Evolutionary conservation across 129 eudicot genomes (phyloP), one percentile per base, ranked within the genome.

Genomic region (Sambucus nigra): DNA sequence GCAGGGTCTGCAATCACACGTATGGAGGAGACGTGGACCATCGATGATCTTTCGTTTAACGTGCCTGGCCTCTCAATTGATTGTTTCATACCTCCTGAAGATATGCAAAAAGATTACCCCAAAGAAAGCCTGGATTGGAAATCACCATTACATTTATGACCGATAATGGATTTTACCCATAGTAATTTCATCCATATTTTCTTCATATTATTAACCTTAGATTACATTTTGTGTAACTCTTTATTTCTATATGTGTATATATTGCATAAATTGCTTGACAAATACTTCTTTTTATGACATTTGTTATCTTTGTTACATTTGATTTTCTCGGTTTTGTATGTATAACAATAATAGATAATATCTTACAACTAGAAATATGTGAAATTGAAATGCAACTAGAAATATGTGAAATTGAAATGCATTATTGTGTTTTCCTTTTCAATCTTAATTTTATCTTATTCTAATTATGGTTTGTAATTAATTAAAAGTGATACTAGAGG

Each of bases 21-120:
- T 58, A 91, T 91, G 98, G 94, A 91, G 14, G 98, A 91, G 69
- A 75, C 74, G 4, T 91, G 87, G 80, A 60, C 53, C 33, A 91
- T 85, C 8, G 94, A 91, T 72, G 98, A 91, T 63, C n/a, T 85
- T 15, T 92, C 98, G 9, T 85, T 81, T n/a, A 91, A 91, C 51
- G 98, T 91, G 11, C 89, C 88, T 15, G 98, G 95, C n/a, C 82
- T 91, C 25, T 85, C 95, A 0, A 55, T 79, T 51, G 95, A 91
- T 32, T 78, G 80, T 56, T 91, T 91, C 48, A 91, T 91, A 53
- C 88, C 95, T 39, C 98, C 98, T 0, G 75, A 76, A 51, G 95
- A 81, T 63, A 64, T 89, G 28, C 77, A 68, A 51, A 84, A 69
- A 61, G 75, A 76, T 33, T 70, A 55, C 63, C 73, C 77, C 3